Evolutionary conservation across 176 grass and related monocot species (phyloP).

Genomic region (Aegilops bicornis): DNA sequence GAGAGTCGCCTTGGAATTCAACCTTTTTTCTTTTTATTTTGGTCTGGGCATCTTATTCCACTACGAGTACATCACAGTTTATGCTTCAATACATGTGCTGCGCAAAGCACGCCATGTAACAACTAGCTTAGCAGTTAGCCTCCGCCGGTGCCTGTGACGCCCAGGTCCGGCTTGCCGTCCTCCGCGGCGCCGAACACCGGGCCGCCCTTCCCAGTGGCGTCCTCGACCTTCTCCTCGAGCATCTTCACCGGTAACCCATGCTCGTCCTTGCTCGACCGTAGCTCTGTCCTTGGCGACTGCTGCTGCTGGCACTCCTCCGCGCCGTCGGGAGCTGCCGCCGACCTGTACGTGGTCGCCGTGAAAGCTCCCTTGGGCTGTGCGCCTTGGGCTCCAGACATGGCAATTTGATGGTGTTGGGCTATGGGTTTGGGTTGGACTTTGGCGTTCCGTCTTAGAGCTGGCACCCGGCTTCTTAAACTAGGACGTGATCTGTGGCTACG

Average conservation of each 20-base stretch:
- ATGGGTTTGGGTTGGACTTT: background rate
- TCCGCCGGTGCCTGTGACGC: slow-evolving; percentile 51
- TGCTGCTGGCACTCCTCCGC: slow-evolving; percentile 27
- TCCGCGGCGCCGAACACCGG: slow-evolving; percentile 69
- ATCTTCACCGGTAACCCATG: slow-evolving; percentile 42
- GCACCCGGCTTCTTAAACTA: background rate
- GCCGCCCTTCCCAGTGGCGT: slow-evolving; percentile 51
- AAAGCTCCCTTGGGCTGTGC: slow-evolving; percentile 68
- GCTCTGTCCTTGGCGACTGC: slow-evolving; percentile 27
- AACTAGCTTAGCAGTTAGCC: background rate
- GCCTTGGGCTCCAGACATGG: slow-evolving; percentile 79
- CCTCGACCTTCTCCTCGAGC: slow-evolving; percentile 55
- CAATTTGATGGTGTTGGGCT: background rate
- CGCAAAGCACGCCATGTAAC: background rate
- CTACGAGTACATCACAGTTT: background rate
- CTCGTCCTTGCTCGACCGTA: slow-evolving; percentile 46
- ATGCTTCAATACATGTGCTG: background rate
- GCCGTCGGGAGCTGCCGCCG: background rate
- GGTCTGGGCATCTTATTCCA: background rate
- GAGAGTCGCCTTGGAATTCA: too few relatives aligned
- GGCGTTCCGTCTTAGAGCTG: background rate
- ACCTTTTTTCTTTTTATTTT: too few relatives aligned
- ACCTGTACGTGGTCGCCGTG: slow-evolving; percentile 65
- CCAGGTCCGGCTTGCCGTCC: slow-evolving; percentile 54
- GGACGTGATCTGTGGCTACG: background rate